A percentile compares a stretch with the other conserved stretches of the same genome.
These are phyloP conservation scores for Plasmodium inui DNA, from an alignment of 169 alveolate species.

Conservation along the genomic window DNA sequence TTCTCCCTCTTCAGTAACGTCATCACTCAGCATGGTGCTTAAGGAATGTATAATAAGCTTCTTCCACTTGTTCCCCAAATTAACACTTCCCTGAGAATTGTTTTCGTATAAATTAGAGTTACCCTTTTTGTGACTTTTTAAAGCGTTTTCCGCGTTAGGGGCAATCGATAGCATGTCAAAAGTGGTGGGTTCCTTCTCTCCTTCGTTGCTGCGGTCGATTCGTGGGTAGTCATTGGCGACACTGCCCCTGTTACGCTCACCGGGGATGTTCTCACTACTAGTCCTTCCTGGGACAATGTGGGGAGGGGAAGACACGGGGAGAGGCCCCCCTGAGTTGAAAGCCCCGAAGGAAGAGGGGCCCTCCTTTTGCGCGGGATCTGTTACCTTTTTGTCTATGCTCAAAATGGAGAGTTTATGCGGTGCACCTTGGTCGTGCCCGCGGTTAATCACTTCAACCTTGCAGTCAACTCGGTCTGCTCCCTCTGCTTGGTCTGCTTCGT, in stretches of 20 bases:
- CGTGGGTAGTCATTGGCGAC: background rate
- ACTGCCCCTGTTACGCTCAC: background rate
- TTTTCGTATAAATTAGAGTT: background rate
- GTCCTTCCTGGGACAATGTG: background rate
- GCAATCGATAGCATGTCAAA: background rate
- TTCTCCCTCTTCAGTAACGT: background rate
- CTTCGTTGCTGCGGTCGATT: background rate
- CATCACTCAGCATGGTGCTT: background rate
- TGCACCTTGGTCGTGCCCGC: background rate
- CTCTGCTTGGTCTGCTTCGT: background rate
- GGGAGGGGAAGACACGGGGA: background rate
- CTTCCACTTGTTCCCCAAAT: conserved; percentile 3
- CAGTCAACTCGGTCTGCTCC: background rate
- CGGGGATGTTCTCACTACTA: background rate
- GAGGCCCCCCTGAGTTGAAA: background rate
- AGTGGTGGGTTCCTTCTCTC: background rate
- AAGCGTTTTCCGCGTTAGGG: background rate
- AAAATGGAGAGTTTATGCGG: background rate
- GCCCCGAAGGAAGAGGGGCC: background rate
- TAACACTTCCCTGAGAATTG: background rate
- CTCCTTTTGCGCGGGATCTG: background rate
- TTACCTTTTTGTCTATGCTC: conserved; percentile 1
- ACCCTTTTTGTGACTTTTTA: background rate
- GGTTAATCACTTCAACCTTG: background rate
- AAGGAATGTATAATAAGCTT: background rate